Base-by-base conservation (phyloP, 2,329 filamentous ascomycete species). In the Penicillium palitans region DNA sequence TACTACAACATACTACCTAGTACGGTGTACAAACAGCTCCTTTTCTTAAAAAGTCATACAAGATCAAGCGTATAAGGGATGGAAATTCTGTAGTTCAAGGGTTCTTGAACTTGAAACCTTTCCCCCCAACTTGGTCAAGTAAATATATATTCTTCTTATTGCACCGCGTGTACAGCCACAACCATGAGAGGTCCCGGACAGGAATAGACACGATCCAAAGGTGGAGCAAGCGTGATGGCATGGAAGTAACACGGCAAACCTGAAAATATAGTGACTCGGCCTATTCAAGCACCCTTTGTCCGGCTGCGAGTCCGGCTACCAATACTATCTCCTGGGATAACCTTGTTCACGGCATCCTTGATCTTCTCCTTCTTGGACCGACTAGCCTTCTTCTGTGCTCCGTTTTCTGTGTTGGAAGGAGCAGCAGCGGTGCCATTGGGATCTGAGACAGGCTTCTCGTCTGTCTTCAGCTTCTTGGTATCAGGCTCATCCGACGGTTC, bases 231-330 rank as follows among this genome's bases (percentile, higher is more conserved):
- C 8, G 48, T 59, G 19, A 46, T 27, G 19, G 6, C 17, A 39
- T 19, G 7, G 33, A 39, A 29, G 19, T 21, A 19, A 13, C n/a
- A 39, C 31, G 9, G n/a, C 21, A 19, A 17, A 9, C 2, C 45
- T 25, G 13, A 21, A 13, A 15, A 15, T 25, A 44, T 3, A 25
- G 15, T 44, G 12, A 12, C 6, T 9, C 5, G 7, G 15, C 17
- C 15, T 12, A 31, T 46, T 47, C 52, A 67, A 19, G 66, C 60
- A 41, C 62, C 63, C 63, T 76, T 72, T 48, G 72, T 73, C 29
- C 74, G 73, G 61, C 73, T 76, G 50, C 75, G 72, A 42, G 75
- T 77, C 37, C 74, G 68, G 60, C 72, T 76, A 35, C 75, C 73
- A 58, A 74, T 69, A 10, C 74, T 72, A 64, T 72, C 71, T 21